A percentile compares a stretch with the other conserved stretches of the same genome.
These are phyloP conservation scores for Fusarium sp. DNA, from an alignment of 2,329 filamentous ascomycete genomes.

Conservation along the genomic window DNA sequence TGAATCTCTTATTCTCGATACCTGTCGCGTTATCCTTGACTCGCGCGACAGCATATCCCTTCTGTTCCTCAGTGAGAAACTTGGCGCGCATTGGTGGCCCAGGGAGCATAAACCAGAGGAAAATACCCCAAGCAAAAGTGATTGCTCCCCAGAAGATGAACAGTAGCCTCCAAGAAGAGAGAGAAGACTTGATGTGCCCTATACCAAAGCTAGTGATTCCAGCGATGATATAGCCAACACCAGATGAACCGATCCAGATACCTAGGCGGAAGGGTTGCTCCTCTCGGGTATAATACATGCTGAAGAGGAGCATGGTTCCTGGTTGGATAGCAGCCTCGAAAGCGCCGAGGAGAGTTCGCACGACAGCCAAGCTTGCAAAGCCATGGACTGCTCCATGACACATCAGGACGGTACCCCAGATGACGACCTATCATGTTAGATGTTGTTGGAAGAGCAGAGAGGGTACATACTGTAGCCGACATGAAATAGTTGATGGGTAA, in stretches of 20 bases:
- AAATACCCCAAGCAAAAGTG: slow-evolving; percentile 61
- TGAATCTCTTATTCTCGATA: slow-evolving; percentile 63
- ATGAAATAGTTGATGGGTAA: slow-evolving; percentile 29
- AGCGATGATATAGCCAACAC: slow-evolving; percentile 33
- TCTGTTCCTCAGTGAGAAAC: slow-evolving; percentile 60
- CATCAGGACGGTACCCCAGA: slow-evolving; percentile 22
- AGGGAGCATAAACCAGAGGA: slow-evolving; percentile 65
- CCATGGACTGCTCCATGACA: slow-evolving; percentile 20
- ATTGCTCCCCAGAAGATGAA: slow-evolving; percentile 42
- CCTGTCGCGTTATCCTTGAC: slow-evolving; percentile 65
- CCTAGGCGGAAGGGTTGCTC: slow-evolving; percentile 37
- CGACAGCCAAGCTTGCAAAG: slow-evolving; percentile 17
- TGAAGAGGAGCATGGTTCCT: slow-evolving; percentile 30
- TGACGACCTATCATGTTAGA: slow-evolving; percentile 12
- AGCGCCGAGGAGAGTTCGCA: slow-evolving; percentile 23
- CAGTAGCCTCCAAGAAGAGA: slow-evolving; percentile 22
- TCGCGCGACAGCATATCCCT: slow-evolving; percentile 61
- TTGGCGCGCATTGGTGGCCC: slow-evolving; percentile 64
- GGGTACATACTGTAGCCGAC: slow-evolving; percentile 20
- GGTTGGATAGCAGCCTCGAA: slow-evolving; percentile 33
- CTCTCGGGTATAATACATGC: slow-evolving; percentile 36
- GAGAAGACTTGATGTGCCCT: slow-evolving; percentile 27
- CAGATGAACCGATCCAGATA: slow-evolving; percentile 36
- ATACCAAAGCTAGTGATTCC: slow-evolving; percentile 39
- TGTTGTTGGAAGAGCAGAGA: background rate